Percentiles rank a stretch among this genome's conserved stretches.
These are phyloP conservation scores for Phytophthora lateralis DNA, from an alignment of 352 stramenopile genomes.

Conservation along the genomic window DNA sequence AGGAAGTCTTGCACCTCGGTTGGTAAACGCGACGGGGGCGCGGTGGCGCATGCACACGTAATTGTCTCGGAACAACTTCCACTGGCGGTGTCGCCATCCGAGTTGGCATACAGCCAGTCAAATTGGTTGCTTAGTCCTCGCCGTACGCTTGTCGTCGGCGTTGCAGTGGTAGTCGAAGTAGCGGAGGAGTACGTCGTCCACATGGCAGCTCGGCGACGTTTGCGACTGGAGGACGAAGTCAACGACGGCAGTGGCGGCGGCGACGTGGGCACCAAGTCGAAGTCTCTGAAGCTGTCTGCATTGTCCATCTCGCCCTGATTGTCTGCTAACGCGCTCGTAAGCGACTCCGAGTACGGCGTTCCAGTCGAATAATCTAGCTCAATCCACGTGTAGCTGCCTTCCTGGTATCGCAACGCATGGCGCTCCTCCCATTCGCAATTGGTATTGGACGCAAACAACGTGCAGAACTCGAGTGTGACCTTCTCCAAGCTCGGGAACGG, in stretches of 20 bases:
- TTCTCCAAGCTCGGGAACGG: conserved; percentile 45
- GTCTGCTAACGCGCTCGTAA: conserved; percentile 38
- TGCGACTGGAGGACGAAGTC: conserved; percentile 29
- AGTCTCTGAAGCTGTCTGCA: conserved; percentile 37
- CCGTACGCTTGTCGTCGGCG: conserved; percentile 18
- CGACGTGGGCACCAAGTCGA: conserved; percentile 37
- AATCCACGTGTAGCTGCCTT: conserved; percentile 78
- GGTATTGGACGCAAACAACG: conserved; percentile 56
- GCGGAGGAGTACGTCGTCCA: conserved; percentile 30
- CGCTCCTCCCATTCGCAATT: conserved; percentile 61
- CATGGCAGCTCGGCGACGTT: conserved; percentile 34
- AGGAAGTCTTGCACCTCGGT: conserved; percentile 57
- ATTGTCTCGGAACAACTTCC: conserved; percentile 10
- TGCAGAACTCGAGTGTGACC: conserved; percentile 53
- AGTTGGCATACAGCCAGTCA: conserved; percentile 37
- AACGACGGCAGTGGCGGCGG: conserved; percentile 24
- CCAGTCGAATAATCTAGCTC: conserved; percentile 64
- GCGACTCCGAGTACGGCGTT: conserved; percentile 47
- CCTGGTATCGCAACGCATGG: conserved; percentile 51
- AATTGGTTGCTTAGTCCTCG: conserved; percentile 32
- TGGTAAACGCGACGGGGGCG: conserved; percentile 49
- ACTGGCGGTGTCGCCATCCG: conserved; percentile 20
- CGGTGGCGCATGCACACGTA: conserved; percentile 25
- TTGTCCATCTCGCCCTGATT: conserved; percentile 41
- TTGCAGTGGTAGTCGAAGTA: conserved; percentile 10